Percentiles rank a stretch among this genome's conserved stretches.
phyloP scores from a whole-genome alignment of 805 yeast genomes.

The Zygoascus tannicola region DNA sequence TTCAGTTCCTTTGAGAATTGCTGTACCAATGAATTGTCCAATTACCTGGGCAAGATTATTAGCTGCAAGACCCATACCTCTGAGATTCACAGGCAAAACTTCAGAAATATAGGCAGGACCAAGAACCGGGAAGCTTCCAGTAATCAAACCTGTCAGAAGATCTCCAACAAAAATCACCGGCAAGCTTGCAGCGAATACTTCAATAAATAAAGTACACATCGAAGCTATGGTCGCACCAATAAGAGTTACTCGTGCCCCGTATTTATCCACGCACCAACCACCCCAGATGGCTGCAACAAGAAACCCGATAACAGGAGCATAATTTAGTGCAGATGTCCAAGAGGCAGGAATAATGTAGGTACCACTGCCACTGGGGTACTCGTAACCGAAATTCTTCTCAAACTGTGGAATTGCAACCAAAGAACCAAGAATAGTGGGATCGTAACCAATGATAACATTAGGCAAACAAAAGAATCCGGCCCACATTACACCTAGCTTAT shows the following conservation, averaged over 20 bases:
- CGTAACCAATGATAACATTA: slow-evolving; percentile 44
- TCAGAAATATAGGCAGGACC: slow-evolving; percentile 47
- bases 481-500: slow-evolving; percentile 39
- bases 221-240: slow-evolving; percentile 29
- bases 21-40: slow-evolving; percentile 49
- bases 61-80: slow-evolving; percentile 41
- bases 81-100: slow-evolving; percentile 42
- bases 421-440: slow-evolving; percentile 32
- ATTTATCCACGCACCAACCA: slow-evolving; percentile 36
- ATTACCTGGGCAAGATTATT: slow-evolving; percentile 46
- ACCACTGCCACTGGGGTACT: slow-evolving; percentile 2
- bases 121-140: slow-evolving; percentile 46
- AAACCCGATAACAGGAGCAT: slow-evolving; percentile 28
- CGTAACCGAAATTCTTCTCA: slow-evolving; percentile 31
- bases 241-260: slow-evolving; percentile 39
- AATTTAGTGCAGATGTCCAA: slow-evolving; percentile 8
- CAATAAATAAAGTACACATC: slow-evolving; percentile 35
- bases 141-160: slow-evolving; percentile 33
- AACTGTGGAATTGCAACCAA: slow-evolving; percentile 40
- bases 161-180: slow-evolving; percentile 32
- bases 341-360: slow-evolving; percentile 3
- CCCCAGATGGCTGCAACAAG: slow-evolving; percentile 38
- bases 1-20: slow-evolving; percentile 36
- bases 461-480: slow-evolving; percentile 36
- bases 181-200: slow-evolving; percentile 36